phyloP scores from a whole-genome alignment of 805 yeast species.

The Candida sphagnicola region DNA sequence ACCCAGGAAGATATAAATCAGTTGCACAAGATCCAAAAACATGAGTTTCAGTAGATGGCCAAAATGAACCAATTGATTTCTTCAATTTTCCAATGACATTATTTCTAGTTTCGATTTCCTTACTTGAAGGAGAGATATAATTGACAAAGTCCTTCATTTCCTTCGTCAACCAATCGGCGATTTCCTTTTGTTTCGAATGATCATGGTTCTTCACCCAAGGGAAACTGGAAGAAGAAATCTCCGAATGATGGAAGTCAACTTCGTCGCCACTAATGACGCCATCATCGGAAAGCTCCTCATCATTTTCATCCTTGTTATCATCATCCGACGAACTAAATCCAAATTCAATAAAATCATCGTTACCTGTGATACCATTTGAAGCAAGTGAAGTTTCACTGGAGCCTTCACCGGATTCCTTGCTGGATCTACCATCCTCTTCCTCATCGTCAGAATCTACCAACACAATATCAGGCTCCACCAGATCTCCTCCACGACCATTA shows the following conservation, averaged over 20 bases:
- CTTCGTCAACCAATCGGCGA: constrained; percentile 80
- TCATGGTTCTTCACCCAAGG: constrained; percentile 83
- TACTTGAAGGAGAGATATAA: constrained; percentile 79
- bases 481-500: constrained; percentile 11
- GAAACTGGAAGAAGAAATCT: constrained; percentile 29
- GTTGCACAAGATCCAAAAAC: constrained; percentile 96
- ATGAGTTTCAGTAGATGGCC: constrained; percentile 77
- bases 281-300: constrained; percentile 25
- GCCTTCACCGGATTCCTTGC: too few species aligned
- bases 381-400: too few species aligned
- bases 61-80: constrained; percentile 46
- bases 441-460: constrained; percentile 29
- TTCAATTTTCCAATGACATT: constrained; percentile 59
- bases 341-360: constrained; percentile 54
- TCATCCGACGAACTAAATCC: constrained; percentile 47
- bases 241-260: constrained; percentile 19
- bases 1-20: constrained; percentile 87
- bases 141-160: constrained; percentile 83
- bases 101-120: constrained; percentile 68
- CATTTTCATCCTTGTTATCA: constrained; percentile 17
- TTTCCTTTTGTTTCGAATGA: constrained; percentile 70
- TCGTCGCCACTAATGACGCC: constrained; percentile 36
- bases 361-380: constrained; percentile 28
- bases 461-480: constrained; percentile 19
- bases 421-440: constrained; percentile 10